Conservation (phyloP, 805 yeast genomes). For the Yarrowia deformans region DNA sequence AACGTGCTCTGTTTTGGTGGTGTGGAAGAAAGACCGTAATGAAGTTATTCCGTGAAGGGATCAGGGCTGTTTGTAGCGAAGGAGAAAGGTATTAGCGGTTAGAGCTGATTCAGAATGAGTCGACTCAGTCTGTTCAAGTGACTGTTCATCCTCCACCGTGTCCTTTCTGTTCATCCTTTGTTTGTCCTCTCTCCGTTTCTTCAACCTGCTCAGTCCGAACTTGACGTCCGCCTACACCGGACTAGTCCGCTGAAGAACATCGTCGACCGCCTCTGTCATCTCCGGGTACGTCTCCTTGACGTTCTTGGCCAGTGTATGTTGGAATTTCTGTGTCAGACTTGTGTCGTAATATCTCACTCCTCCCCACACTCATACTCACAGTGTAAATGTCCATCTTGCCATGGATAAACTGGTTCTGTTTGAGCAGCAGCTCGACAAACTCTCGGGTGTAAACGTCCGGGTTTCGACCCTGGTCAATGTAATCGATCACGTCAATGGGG, state of each 20-base stretch:
- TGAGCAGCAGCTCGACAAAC: conserved; percentile 91
- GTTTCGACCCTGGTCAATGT: conserved; percentile 94
- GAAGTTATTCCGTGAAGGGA: too few species aligned
- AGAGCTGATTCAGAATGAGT: too few species aligned
- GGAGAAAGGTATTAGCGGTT: too few species aligned
- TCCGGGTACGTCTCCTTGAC: conserved; percentile 83
- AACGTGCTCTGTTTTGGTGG: background rate
- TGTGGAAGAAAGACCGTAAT: background rate
- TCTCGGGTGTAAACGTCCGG: conserved; percentile 98
- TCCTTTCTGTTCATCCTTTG: background rate
- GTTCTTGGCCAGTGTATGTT: conserved; percentile 71
- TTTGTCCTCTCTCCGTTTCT: background rate
- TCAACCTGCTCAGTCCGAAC: too few species aligned
- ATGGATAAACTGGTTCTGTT: conserved; percentile 83
- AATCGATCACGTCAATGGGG: conserved; percentile 86
- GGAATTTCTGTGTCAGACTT: conserved; percentile 53
- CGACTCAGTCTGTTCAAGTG: too few species aligned
- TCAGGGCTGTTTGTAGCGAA: too few species aligned
- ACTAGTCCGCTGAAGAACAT: conserved; percentile 47
- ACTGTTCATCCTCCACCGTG: too few species aligned
- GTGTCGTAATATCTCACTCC: too few species aligned
- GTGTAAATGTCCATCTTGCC: conserved; percentile 80
- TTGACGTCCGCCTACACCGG: background rate
- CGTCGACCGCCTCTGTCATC: conserved; percentile 62
- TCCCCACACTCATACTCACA: conserved; percentile 8